phyloP scores from a whole-genome alignment of 345 rosid species.

The Stellera chamaejasme region DNA sequence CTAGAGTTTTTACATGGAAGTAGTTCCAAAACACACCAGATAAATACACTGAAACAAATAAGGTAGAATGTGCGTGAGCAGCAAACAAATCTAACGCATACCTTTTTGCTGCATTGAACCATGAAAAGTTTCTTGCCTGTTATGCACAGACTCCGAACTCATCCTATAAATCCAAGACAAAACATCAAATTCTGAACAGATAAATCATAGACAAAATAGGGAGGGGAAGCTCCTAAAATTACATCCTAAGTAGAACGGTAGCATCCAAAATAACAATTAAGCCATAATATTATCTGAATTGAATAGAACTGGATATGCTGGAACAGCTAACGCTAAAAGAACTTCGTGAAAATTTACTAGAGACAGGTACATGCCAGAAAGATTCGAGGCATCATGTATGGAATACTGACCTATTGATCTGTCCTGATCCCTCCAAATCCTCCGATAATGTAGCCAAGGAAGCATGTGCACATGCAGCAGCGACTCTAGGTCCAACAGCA shows the following conservation, averaged over 20 bases:
- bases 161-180: slow-evolving; percentile 32
- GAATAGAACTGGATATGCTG: not conserved
- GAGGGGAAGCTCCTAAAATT: not conserved
- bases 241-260: not conserved
- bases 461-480: slow-evolving; percentile 98
- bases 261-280: not conserved
- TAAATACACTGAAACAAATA: not conserved
- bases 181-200: not conserved
- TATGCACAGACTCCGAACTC: slow-evolving; percentile 40
- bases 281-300: not conserved
- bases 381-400: not conserved
- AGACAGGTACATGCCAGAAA: not conserved
- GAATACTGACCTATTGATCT: slow-evolving; percentile 45
- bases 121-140: slow-evolving; percentile 40
- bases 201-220: not conserved
- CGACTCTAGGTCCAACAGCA: slow-evolving; percentile 97
- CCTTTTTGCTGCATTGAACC: slow-evolving; percentile 52
- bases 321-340: too few species aligned
- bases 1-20: slow-evolving; percentile 20
- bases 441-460: slow-evolving; percentile 69
- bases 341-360: too few species aligned
- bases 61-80: not conserved
- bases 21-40: not conserved
- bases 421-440: slow-evolving; percentile 36
- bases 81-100: slow-evolving; percentile 12